Conservation (phyloP, 2,329 filamentous ascomycete genomes). For the Trichoderma harzianum region DNA sequence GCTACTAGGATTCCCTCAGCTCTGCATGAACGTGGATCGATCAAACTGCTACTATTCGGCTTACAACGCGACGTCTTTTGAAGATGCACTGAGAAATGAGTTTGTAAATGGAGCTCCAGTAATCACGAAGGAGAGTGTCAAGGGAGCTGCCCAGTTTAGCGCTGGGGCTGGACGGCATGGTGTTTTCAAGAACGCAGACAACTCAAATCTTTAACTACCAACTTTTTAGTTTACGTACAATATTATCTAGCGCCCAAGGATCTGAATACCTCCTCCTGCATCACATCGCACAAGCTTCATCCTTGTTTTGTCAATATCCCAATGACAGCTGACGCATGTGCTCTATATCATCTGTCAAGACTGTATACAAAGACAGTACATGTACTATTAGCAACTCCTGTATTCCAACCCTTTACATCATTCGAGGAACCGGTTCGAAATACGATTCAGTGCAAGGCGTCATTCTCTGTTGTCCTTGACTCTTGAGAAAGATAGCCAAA, state of each 20-base stretch:
- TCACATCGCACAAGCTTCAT: background rate
- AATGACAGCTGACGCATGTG: background rate
- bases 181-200: constrained; percentile 3
- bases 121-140: background rate
- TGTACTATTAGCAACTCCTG: background rate
- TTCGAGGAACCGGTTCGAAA: background rate
- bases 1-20: constrained; percentile 48
- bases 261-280: background rate
- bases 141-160: constrained; percentile 6
- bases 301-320: background rate
- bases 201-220: background rate
- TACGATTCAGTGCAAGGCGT: background rate
- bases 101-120: constrained; percentile 25
- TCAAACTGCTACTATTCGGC: constrained; percentile 47
- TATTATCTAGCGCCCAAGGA: too few species aligned
- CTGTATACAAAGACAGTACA: too few species aligned
- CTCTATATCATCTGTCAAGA: too few species aligned
- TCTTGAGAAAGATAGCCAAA: background rate
- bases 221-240: background rate
- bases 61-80: constrained; percentile 46
- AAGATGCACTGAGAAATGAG: constrained; percentile 49
- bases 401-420: background rate
- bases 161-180: constrained; percentile 3
- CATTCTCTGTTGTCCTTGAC: background rate
- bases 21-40: constrained; percentile 51